Base-by-base conservation (phyloP, 1,284 basidiomycete species). In the Moesziomyces antarcticus region DNA sequence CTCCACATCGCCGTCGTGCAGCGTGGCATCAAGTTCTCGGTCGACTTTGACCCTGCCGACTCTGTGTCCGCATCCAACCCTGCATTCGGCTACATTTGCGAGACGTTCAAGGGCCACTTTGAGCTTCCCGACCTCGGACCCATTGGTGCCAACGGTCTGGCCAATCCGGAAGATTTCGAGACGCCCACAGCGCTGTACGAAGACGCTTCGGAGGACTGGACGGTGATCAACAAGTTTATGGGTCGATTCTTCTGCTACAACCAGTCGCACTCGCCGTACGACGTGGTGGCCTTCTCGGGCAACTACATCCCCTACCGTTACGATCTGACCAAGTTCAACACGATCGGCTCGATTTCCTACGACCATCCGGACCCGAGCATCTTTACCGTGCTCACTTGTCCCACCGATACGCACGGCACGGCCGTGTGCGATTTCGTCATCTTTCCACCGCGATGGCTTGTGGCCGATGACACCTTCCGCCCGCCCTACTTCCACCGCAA, bases 231-330 rank as follows among this genome's bases (percentile, higher is more conserved):
- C 77, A 89, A 89, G 81, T 86, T 90, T 24, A 85, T 86, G 62
- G 89, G 89, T 7, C 85, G 88, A 78, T 83, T 90, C 16, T 89
- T 88, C 78, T 80, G 84, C 8, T 89, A 88, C 75, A 85, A 85
- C 50, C 90, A 91, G 74, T 86, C 89, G 47, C 89, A 91, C 79
- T 90, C 90, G 1, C 90, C 90, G 0, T 91, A 91, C 81, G 90
- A 91, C 77, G 90, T 91, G 30, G 90, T 91, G 46, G 89, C 90
- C 0, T 91, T 88, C 88, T 56, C 41, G n/a, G 48, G 57, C 58
- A 91, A 89, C 84, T 91, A 91, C 75, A 87, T 90, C 3, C 90
- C 90, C 1, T 91, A 89, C 85, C 91, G 91, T 82, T 91, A 91
- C 78, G 88, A 88, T 37, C 82, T 91, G 79, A 87, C 87, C 78